phyloP scores from a whole-genome alignment of 805 yeast genomes.

The Spathaspora hagerdaliae region DNA sequence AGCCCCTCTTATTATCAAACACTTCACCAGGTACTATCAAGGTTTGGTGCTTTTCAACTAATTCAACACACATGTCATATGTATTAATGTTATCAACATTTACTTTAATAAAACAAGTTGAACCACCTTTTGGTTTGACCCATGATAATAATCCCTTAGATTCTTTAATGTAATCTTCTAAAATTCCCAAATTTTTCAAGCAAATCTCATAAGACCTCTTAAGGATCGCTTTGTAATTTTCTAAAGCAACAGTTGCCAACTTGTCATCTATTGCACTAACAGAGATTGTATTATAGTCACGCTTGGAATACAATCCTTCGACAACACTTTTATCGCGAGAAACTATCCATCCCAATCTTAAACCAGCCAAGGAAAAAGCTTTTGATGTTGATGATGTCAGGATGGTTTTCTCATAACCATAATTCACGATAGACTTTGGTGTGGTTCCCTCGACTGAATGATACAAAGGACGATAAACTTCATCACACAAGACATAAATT shows the following conservation, averaged over 20 bases:
- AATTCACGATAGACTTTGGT: conserved; percentile 39
- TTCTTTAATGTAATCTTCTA: conserved; percentile 29
- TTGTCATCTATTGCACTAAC: conserved; percentile 45
- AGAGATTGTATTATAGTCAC: conserved; percentile 51
- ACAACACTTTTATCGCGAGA: conserved; percentile 27
- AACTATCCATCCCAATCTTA: conserved; percentile 51
- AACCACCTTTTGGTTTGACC: conserved; percentile 46
- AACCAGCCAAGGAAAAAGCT: conserved; percentile 51
- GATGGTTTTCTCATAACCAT: conserved; percentile 40
- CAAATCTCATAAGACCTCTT: conserved; percentile 40
- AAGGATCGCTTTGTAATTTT: conserved; percentile 29
- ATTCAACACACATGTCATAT: conserved; percentile 24
- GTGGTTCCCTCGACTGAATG: conserved; percentile 25
- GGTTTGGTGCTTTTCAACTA: conserved; percentile 30
- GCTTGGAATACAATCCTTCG: conserved; percentile 29
- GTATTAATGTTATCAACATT: conserved; percentile 25
- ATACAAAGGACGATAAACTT: conserved; percentile 51
- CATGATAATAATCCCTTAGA: conserved; percentile 31
- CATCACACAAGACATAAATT: conserved; percentile 43
- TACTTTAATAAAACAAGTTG: conserved; percentile 41
- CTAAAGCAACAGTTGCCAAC: conserved; percentile 41
- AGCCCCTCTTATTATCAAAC: conserved; percentile 38
- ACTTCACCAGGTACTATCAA: conserved; percentile 50
- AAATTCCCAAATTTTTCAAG: conserved; percentile 26
- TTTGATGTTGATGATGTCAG: conserved; percentile 52